Percentiles rank a stretch among this genome's conserved stretches.
Conservation (phyloP, 257 asterid genomes). For the Primulina huaijiensis region DNA sequence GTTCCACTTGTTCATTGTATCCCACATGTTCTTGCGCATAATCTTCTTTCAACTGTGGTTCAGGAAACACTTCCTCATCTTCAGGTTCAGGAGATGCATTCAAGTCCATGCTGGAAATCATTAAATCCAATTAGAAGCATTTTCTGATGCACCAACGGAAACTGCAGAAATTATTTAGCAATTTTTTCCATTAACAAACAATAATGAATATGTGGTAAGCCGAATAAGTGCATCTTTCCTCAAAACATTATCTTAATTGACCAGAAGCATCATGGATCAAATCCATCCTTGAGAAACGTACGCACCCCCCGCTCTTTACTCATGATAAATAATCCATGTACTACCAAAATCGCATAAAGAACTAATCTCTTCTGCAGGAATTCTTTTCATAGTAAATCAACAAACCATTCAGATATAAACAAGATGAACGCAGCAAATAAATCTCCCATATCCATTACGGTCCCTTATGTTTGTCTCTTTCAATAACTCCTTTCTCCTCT, state of each 20-base stretch:
- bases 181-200: conserved; percentile 10
- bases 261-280: conserved; percentile 12
- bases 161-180: conserved; percentile 17
- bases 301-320: not conserved
- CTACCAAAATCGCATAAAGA: not conserved
- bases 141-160: conserved; percentile 27
- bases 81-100: conserved; percentile 93
- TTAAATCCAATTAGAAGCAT: conserved; percentile 50
- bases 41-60: conserved; percentile 62
- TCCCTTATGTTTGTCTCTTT: not conserved
- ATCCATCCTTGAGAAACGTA: not conserved
- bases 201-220: not conserved
- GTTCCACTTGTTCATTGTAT: conserved; percentile 52
- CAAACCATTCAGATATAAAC: not conserved
- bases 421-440: not conserved
- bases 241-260: not conserved
- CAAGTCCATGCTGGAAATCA: conserved; percentile 84
- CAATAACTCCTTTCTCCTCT: not conserved
- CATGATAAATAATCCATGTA: not conserved
- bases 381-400: not conserved
- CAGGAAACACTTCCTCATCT: conserved; percentile 73
- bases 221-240: not conserved
- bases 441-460: not conserved
- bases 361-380: not conserved
- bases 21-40: conserved; percentile 40